Conservation (phyloP, 148 eudicot species). For the Silene conica region DNA sequence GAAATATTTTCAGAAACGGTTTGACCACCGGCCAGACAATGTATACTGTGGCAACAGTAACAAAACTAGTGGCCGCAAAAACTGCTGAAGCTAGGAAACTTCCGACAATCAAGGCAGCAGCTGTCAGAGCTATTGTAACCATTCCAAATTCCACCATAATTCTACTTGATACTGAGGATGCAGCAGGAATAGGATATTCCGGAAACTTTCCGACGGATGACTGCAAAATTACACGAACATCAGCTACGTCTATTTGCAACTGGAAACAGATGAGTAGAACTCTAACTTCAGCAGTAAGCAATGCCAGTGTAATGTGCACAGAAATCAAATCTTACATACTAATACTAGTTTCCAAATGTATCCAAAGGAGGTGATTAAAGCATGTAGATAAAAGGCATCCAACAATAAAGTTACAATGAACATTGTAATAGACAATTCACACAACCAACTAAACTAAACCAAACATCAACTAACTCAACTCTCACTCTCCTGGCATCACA, state of each 20-base stretch:
- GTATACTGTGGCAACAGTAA: conserved; percentile 50
- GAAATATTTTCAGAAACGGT: conserved; percentile 49
- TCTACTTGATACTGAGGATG: conserved; percentile 91
- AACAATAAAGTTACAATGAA: background rate
- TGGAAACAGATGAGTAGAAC: no score
- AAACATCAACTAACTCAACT: background rate
- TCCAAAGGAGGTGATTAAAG: background rate
- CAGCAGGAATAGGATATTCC: conserved; percentile 73
- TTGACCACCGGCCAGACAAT: conserved; percentile 70
- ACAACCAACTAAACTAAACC: background rate
- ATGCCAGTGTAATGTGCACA: background rate
- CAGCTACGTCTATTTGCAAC: no score
- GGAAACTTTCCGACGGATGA: conserved; percentile 64
- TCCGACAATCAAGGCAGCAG: conserved; percentile 72
- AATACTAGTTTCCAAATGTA: background rate
- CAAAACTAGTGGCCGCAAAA: conserved; percentile 65
- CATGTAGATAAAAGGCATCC: background rate
- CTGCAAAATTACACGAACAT: conserved; percentile 38
- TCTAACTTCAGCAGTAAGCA: background rate
- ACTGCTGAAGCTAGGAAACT: conserved; percentile 80
- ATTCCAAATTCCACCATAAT: conserved; percentile 77
- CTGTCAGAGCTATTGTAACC: conserved; percentile 61
- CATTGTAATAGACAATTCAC: background rate
- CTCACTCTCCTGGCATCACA: background rate
- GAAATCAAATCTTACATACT: background rate